Percentiles rank a stretch among this genome's conserved stretches.
phyloP scores from a whole-genome alignment of 352 stramenopile genomes.

The Phytophthora pini region DNA sequence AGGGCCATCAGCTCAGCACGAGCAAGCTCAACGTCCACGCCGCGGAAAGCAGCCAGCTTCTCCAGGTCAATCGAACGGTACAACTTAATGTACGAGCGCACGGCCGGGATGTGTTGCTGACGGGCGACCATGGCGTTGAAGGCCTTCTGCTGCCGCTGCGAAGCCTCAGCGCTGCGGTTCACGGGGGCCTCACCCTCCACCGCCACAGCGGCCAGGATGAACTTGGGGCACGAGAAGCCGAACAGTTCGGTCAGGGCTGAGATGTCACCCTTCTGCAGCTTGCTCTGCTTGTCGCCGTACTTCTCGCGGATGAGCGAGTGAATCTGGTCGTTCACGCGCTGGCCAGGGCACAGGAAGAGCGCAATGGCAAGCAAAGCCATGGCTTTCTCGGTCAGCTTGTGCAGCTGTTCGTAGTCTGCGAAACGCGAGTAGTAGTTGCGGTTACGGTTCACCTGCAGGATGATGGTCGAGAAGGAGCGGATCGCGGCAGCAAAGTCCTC shows the following conservation, averaged over 20 bases:
- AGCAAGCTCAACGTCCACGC: constrained; percentile 71
- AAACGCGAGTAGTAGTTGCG: constrained; percentile 93
- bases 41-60: constrained; percentile 94
- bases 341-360: constrained; percentile 89
- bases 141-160: constrained; percentile 78
- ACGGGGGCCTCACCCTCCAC: constrained; percentile 54
- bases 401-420: constrained; percentile 94
- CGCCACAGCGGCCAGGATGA: constrained; percentile 90
- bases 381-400: constrained; percentile 96
- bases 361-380: constrained; percentile 93
- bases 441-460: constrained; percentile 89
- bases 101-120: constrained; percentile 89
- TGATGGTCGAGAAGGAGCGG: constrained; percentile 89
- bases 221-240: constrained; percentile 94
- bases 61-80: constrained; percentile 96
- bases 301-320: constrained; percentile 94
- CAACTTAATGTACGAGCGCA: constrained; percentile 96
- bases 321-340: constrained; percentile 88
- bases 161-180: constrained; percentile 69
- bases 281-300: constrained; percentile 92
- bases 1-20: constrained; percentile 83
- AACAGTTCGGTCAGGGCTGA: constrained; percentile 91
- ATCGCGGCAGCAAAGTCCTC: constrained; percentile 95
- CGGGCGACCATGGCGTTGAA: constrained; percentile 92
- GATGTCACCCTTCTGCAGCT: constrained; percentile 85